Evolutionary conservation across 306 rosid species (phyloP), one percentile per base, ranked within the genome.

Genomic region (Inga laurina): DNA sequence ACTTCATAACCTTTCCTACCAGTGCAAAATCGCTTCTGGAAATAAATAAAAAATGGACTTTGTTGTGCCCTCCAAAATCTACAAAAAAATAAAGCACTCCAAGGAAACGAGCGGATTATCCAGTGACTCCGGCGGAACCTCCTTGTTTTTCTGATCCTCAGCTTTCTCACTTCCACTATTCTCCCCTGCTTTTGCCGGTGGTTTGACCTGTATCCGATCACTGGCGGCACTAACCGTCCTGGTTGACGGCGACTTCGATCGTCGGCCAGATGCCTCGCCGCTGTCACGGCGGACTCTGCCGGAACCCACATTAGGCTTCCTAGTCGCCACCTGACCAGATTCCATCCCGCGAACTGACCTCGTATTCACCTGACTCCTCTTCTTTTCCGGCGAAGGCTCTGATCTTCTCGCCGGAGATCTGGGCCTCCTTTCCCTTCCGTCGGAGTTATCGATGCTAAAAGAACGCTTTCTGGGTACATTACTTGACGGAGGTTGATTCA

Each of bases 31-130:
- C 49, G 68, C 74, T 80, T 43, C 83, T 66, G 62, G 68, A 81
- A 57, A 73, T 59, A 76, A 74, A 74, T 8, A 41, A 77, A 66
- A 54, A 37, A 45, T 16, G 10, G 13, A 54, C 84, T 68, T 59
- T 82, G 41, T 45, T 52, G 2, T 54, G 46, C 69, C 61, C 49
- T 24, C 41, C 51, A 39, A 51, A 77, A 80, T 22, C 87, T 96
- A 96, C 90, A 96, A 90, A 85, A 96, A 96, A 89, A 96, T 96
- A 86, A 96, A 96, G 88, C 99, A 96, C 85, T 96, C 99, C 81
- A 96, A 82, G 14, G 97, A 88, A 66, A 95, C 97, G 34, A 86
- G 89, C 10, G 98, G 98, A 32, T 93, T 93, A 18, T 90, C 97
- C 16, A 94, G 68, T 56, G 94, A 88, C 7, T 75, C 84, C 22